phyloP scores from a whole-genome alignment of 73 alveolate genomes.

The Tetrahymena elliotti region DNA sequence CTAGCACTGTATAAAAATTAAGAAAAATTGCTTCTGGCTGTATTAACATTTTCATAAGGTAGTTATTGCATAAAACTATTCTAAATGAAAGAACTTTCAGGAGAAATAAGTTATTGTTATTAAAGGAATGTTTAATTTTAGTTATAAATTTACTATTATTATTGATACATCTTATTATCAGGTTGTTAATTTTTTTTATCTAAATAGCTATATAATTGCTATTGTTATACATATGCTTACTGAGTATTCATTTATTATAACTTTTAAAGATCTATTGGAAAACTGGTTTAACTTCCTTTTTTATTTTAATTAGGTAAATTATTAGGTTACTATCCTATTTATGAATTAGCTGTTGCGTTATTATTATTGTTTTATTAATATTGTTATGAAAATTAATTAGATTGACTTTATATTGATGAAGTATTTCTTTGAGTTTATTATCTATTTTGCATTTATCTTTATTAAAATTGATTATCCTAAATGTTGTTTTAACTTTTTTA shows the following conservation, averaged over 20 bases:
- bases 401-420: too few species aligned
- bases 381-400: too few species aligned
- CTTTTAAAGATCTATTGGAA: not conserved
- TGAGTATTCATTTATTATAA: not conserved
- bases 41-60: not conserved
- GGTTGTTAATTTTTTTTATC: not conserved
- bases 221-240: not conserved
- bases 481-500: not conserved
- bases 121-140: not conserved
- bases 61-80: not conserved
- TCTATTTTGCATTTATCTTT: not conserved
- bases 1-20: not conserved
- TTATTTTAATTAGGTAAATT: not conserved
- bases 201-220: not conserved
- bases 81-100: not conserved
- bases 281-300: not conserved
- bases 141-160: not conserved
- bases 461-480: not conserved
- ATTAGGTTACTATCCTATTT: not conserved
- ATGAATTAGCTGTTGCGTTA: not conserved
- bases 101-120: not conserved
- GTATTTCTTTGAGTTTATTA: not conserved
- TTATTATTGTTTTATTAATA: not conserved
- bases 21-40: not conserved
- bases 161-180: not conserved